These are phyloP conservation scores for Russula vinacea DNA, from an alignment of 768 basidiomycete genomes.

Conservation along the genomic window DNA sequence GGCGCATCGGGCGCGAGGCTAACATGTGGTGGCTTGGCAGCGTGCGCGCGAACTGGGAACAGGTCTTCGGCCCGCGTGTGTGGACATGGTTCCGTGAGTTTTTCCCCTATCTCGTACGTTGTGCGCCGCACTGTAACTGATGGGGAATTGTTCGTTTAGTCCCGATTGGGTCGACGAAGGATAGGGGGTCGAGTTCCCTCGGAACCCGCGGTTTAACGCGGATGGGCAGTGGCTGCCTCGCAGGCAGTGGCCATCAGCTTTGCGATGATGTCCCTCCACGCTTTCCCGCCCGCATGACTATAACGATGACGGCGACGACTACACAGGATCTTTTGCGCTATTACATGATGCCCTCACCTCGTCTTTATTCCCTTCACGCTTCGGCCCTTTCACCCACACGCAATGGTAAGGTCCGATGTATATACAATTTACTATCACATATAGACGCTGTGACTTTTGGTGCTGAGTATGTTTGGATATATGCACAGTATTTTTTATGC, in stretches of 20 bases:
- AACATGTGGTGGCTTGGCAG: constrained; percentile 85
- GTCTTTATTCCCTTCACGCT: too few relatives aligned
- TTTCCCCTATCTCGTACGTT: background rate
- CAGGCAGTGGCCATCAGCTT: constrained; percentile 64
- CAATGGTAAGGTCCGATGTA: background rate
- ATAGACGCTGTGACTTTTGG: background rate
- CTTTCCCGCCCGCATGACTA: background rate
- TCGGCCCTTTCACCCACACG: too few relatives aligned
- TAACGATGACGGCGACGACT: background rate
- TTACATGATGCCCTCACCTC: background rate
- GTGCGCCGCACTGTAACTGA: background rate
- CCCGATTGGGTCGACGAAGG: constrained; percentile 50
- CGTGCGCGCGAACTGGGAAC: constrained; percentile 61
- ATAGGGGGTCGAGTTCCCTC: constrained; percentile 63
- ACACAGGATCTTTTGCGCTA: background rate
- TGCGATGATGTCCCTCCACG: constrained; percentile 45
- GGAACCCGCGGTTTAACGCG: constrained; percentile 70
- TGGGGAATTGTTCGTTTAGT: constrained; percentile 33
- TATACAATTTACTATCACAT: background rate
- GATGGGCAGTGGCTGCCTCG: constrained; percentile 66
- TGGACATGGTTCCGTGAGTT: constrained; percentile 80
- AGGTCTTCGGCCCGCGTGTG: constrained; percentile 70
- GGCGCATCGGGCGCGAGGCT: constrained; percentile 66
- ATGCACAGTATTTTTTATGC: background rate
- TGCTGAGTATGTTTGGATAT: background rate